Percentiles rank a stretch among this genome's conserved stretches.
phyloP scores from a whole-genome alignment of 2,329 filamentous ascomycete species.

The Botrytis medusae region DNA sequence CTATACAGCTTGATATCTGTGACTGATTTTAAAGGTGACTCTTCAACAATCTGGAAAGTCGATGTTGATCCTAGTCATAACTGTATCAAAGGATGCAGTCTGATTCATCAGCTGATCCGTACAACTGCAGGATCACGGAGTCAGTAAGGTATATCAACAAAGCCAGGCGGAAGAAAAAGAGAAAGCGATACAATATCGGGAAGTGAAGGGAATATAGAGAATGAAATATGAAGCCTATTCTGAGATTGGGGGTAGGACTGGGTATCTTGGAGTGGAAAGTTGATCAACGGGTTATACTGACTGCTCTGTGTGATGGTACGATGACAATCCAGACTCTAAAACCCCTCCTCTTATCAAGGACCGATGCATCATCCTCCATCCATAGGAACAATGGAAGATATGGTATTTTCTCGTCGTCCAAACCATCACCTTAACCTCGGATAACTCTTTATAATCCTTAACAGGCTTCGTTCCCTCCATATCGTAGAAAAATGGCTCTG shows the following conservation, averaged over 20 bases:
- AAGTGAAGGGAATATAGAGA: too few relatives aligned
- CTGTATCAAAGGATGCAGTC: background rate
- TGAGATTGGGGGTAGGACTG: background rate
- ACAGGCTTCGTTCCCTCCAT: background rate
- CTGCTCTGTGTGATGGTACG: background rate
- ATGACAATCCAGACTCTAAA: background rate
- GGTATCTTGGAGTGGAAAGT: background rate
- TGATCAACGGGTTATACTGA: background rate
- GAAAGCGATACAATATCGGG: too few relatives aligned
- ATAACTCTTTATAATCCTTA: background rate
- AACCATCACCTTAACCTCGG: background rate
- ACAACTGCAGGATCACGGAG: background rate
- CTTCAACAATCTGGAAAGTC: conserved; percentile 4
- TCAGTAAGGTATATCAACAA: background rate
- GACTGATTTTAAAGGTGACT: background rate
- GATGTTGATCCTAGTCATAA: conserved; percentile 2
- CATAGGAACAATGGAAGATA: background rate
- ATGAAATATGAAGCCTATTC: too few relatives aligned
- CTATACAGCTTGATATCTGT: background rate
- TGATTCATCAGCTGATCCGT: conserved; percentile 4
- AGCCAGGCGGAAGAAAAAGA: background rate
- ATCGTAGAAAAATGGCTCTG: conserved; percentile 7
- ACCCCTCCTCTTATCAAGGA: background rate
- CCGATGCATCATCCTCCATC: background rate
- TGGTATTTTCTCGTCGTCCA: conserved; percentile 1